Base-by-base conservation (phyloP, 169 alveolate genomes). In the Plasmodium coatneyi region DNA sequence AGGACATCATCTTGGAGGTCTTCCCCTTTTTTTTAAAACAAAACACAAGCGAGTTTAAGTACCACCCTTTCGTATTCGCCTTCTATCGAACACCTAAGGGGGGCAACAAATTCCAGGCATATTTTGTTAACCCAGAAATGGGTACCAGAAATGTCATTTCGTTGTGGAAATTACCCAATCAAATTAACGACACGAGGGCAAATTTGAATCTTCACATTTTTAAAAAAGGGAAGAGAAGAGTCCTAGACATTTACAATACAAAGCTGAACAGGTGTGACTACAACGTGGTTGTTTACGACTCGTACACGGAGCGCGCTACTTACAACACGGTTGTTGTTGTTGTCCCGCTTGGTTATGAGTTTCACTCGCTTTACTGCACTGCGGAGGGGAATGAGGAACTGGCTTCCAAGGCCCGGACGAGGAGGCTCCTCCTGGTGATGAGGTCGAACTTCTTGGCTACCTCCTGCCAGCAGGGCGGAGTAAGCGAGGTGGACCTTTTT, bases 1-100 rank as follows among this genome's bases (percentile, higher is more conserved):
- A 92, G 91, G 71, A 96, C 14, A 43, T 95, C 19, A 94, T 79
- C 71, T 76, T 96, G 82, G 97, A 96, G 49, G 89, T 96, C 0
- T 80, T 83, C 71, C 96, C 97, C 30, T 93, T 95, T 80, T 28
- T 87, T 19, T 25, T 91, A 80, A 91, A 91, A 80, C 72, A 91
- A 7, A 30, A 91, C 54, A 91, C 92, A 16, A 71, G 60, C 22
- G 81, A 91, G 39, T 91, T 49, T 81, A 91, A 46, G 54, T 71
- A 80, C 54, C 95, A 91, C 25, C 95, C 95, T 3, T 91, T 80
- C 34, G 46, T 91, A 46, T 91, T 91, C 76, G 80, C 92, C 16
- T 32, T 91, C 74, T 91, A 80, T 80, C 81, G 76, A 91, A 76
- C 52, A n/a, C 22, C 19, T 32, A 89, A 36, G n/a, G 83, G 56